A percentile compares a stretch with the other conserved stretches of the same genome.
Evolutionary conservation across 2,329 filamentous ascomycete species (phyloP).

Genomic region (Microdochium trichocladiopsis): DNA sequence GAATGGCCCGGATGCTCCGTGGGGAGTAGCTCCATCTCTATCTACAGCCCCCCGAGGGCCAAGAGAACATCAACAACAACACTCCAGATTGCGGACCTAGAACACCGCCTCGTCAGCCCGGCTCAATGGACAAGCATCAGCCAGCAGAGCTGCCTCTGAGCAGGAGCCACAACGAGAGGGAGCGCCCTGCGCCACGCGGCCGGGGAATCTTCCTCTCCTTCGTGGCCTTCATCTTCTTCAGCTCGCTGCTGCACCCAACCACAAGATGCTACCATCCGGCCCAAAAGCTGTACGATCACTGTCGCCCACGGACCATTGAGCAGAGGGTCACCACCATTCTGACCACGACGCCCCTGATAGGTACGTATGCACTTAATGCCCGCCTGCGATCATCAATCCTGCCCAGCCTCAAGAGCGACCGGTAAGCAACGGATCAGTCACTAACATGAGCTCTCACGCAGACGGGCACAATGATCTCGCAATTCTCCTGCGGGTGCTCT

Average conservation of each 20-base stretch:
- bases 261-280: neutral
- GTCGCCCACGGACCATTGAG: neutral
- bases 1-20: too few species aligned
- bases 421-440: neutral
- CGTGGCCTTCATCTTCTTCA: neutral
- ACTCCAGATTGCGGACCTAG: too few species aligned
- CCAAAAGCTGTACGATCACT: neutral
- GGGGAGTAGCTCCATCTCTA: too few species aligned
- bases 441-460: constrained; percentile 22
- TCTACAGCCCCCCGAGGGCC: too few species aligned
- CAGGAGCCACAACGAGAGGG: neutral
- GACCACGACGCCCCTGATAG: neutral
- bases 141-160: neutral
- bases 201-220: neutral
- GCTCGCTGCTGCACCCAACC: neutral
- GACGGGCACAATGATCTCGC: constrained; percentile 90
- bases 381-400: too few species aligned
- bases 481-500: constrained; percentile 59
- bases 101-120: too few species aligned
- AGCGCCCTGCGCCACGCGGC: neutral
- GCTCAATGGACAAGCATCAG: neutral
- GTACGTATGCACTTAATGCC: too few species aligned
- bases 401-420: too few species aligned
- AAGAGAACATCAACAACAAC: too few species aligned
- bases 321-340: constrained; percentile 1